Conservation (phyloP, 75 land plant genomes). For the Cunninghamia lanceolata region DNA sequence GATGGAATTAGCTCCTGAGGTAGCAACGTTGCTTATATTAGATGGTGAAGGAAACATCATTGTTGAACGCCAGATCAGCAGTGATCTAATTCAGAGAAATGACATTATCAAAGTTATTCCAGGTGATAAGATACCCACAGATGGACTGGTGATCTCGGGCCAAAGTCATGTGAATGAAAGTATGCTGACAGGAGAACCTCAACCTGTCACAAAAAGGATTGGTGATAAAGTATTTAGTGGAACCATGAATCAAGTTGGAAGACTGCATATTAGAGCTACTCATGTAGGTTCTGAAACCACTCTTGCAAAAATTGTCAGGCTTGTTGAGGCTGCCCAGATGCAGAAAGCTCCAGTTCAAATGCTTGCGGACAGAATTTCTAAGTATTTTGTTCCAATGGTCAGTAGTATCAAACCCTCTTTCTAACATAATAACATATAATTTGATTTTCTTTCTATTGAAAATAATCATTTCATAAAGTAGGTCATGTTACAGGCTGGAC, state of each 20-base stretch:
- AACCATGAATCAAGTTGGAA: conserved; percentile 28
- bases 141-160: conserved; percentile 36
- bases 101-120: conserved; percentile 26
- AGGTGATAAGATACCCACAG: conserved; percentile 27
- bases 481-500: not conserved
- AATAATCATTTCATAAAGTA: not conserved
- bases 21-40: conserved; percentile 20
- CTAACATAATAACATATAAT: not conserved
- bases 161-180: conserved; percentile 38
- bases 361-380: conserved; percentile 32
- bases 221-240: conserved; percentile 35
- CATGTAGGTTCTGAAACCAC: conserved; percentile 38
- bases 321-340: conserved; percentile 41
- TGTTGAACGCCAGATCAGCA: conserved; percentile 25
- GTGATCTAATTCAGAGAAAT: conserved; percentile 32
- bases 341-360: conserved; percentile 38
- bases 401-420: conserved; percentile 10
- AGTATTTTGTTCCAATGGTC: conserved; percentile 39
- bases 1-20: conserved; percentile 32
- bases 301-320: conserved; percentile 37
- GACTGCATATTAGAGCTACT: conserved; percentile 20
- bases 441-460: not conserved
- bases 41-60: conserved; percentile 22
- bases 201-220: conserved; percentile 20
- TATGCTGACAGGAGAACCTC: conserved; percentile 42